phyloP scores from a whole-genome alignment of 1,284 basidiomycete genomes.

The Retiboletus flavoniger region DNA sequence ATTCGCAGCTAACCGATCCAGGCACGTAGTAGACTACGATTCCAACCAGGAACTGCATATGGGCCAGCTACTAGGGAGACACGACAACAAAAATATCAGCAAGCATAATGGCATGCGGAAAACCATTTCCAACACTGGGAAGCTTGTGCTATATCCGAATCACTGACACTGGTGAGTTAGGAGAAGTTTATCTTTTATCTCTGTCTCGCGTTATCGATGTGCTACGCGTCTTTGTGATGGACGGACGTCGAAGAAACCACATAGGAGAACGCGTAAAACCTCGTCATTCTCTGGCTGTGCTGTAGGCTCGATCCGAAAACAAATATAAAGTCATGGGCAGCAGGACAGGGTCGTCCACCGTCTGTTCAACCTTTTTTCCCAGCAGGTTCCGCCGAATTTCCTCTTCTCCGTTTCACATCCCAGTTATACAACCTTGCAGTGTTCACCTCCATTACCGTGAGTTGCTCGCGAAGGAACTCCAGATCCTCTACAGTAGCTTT shows the following conservation, averaged over 20 bases:
- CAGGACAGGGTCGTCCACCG: background rate
- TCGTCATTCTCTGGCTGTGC: background rate
- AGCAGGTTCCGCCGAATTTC: conserved; percentile 45
- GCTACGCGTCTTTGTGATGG: too few species aligned
- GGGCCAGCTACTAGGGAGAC: too few species aligned
- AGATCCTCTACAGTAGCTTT: conserved; percentile 81
- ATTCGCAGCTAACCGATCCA: too few species aligned
- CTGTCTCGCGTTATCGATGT: too few species aligned
- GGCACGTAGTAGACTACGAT: too few species aligned
- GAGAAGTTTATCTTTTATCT: too few species aligned
- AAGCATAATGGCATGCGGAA: too few species aligned
- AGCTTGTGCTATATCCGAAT: too few species aligned
- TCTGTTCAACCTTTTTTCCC: conserved; percentile 13
- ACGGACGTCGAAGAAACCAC: background rate
- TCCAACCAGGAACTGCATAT: too few species aligned
- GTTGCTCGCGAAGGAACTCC: conserved; percentile 92
- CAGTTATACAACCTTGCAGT: conserved; percentile 96
- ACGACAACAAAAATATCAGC: too few species aligned
- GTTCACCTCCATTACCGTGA: conserved; percentile 98
- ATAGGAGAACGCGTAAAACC: background rate
- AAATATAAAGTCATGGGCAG: background rate
- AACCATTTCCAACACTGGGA: too few species aligned
- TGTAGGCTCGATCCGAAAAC: background rate
- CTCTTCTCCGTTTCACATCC: conserved; percentile 85
- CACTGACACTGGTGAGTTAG: too few species aligned